Evolutionary conservation across 2,329 filamentous ascomycete genomes (phyloP).

Genomic region (Phyllosticta citribraziliensis): DNA sequence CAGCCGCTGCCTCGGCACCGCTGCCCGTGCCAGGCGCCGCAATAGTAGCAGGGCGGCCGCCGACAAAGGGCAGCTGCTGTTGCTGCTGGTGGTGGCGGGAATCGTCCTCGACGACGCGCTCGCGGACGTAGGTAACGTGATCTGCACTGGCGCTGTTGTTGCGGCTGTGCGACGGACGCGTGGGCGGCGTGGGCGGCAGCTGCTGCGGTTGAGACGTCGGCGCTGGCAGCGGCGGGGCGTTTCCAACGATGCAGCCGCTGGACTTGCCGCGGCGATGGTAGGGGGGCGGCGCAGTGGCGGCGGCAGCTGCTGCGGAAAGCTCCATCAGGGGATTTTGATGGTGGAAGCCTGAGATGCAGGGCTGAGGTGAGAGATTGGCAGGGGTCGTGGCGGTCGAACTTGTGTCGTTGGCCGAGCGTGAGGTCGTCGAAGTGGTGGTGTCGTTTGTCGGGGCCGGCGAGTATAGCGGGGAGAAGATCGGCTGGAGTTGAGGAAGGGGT

Average conservation of each 20-base stretch:
- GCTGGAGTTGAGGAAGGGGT: background rate
- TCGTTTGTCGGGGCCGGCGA: background rate
- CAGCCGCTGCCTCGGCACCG: conserved; percentile 42
- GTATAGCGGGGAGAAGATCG: background rate
- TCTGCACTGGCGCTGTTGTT: conserved; percentile 47
- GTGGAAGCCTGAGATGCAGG: background rate
- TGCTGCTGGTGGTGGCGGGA: background rate
- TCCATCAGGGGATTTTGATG: background rate
- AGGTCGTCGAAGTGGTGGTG: background rate
- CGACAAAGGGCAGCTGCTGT: background rate
- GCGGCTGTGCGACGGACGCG: conserved; percentile 18
- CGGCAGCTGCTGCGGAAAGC: background rate
- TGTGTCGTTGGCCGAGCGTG: background rate
- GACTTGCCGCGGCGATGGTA: background rate
- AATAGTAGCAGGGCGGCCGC: background rate
- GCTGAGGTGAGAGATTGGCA: background rate
- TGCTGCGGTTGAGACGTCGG: background rate
- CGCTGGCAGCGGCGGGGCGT: background rate
- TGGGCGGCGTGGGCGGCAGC: background rate
- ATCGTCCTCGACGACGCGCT: conserved; percentile 16
- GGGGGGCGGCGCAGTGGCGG: background rate
- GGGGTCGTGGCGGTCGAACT: background rate
- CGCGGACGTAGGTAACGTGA: conserved; percentile 58
- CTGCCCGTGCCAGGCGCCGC: background rate
- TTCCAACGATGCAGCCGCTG: background rate